Evolutionary conservation across 139 green algal genomes (phyloP).

Genomic region (Mesotaenium endlicherianum): DNA sequence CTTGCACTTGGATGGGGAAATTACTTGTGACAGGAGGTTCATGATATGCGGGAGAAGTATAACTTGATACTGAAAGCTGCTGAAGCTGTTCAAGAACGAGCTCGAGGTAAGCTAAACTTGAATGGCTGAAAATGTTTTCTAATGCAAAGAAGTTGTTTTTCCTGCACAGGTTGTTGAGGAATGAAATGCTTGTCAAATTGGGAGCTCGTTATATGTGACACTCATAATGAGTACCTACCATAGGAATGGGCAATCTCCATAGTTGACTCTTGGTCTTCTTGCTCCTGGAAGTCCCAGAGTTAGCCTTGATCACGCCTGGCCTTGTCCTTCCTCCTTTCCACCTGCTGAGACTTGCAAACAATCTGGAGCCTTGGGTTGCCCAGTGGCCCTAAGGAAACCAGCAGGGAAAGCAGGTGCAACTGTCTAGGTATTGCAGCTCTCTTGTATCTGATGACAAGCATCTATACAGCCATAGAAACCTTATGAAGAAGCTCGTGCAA

Average conservation of each 20-base stretch:
- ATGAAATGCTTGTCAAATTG: not conserved
- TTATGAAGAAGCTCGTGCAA: too few species aligned
- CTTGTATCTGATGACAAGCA: too few species aligned
- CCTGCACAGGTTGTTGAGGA: not conserved
- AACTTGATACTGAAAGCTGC: not conserved
- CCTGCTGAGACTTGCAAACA: too few species aligned
- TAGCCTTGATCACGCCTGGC: too few species aligned
- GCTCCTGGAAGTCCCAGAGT: not conserved
- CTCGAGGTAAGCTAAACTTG: not conserved
- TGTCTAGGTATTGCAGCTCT: too few species aligned
- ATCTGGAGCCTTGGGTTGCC: too few species aligned
- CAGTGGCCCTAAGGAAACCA: too few species aligned
- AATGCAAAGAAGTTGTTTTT: not conserved
- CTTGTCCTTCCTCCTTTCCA: too few species aligned
- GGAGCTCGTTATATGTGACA: not conserved
- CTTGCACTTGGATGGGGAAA: not conserved
- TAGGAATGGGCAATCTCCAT: not conserved
- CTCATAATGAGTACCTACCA: not conserved
- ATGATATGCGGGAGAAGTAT: not conserved
- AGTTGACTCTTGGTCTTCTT: not conserved
- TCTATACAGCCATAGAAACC: too few species aligned
- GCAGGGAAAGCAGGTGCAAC: too few species aligned
- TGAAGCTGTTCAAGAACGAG: not conserved
- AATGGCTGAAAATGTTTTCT: not conserved
- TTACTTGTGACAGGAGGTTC: conserved; percentile 10